Evolutionary conservation across 768 basidiomycete species (phyloP).

Genomic region (Hirschioporus abietinus): DNA sequence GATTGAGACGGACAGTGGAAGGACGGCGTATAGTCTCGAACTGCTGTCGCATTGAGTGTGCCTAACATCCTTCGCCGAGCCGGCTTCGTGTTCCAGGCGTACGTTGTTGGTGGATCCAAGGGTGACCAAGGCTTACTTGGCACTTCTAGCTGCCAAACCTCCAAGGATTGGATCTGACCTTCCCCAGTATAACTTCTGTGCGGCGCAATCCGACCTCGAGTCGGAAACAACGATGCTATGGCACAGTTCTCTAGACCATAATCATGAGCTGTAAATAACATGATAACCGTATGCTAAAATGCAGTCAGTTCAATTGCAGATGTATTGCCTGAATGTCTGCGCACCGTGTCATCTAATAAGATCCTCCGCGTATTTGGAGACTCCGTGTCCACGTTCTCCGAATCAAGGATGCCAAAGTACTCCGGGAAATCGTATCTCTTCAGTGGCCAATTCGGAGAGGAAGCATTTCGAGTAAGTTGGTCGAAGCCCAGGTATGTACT

Average conservation of each 20-base stretch:
- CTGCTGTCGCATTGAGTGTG: conserved; percentile 4
- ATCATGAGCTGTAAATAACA: conserved; percentile 3
- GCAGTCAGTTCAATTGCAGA: background rate
- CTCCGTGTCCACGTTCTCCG: background rate
- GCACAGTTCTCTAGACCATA: conserved; percentile 5
- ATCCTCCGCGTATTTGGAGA: background rate
- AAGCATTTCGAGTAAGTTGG: background rate
- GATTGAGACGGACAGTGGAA: conserved; percentile 5
- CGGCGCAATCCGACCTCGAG: background rate
- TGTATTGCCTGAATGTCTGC: background rate
- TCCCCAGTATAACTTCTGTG: background rate
- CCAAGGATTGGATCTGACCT: background rate
- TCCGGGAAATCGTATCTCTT: background rate
- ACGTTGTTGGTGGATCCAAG: background rate
- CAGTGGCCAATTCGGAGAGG: background rate
- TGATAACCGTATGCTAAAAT: background rate
- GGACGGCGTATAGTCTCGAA: background rate
- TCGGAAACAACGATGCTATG: background rate
- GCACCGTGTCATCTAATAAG: background rate
- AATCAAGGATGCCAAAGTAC: background rate
- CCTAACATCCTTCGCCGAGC: background rate
- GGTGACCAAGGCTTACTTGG: background rate
- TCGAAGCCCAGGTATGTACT: background rate
- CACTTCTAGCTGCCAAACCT: background rate
- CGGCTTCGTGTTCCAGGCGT: conserved; percentile 7